phyloP scores from a whole-genome alignment of 305 asterid species.

The Fraxinus ornus region DNA sequence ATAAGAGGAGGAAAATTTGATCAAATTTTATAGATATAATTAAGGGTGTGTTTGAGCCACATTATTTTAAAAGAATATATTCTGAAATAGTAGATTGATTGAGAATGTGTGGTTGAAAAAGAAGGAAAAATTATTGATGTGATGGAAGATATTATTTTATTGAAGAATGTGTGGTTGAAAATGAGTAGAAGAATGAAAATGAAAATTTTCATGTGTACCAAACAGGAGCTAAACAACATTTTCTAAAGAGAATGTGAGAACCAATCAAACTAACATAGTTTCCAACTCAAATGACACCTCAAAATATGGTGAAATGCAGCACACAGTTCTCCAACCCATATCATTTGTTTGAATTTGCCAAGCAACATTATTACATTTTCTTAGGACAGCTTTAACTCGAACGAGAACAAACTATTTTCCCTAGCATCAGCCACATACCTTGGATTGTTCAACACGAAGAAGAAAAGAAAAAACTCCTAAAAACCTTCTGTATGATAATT shows the following conservation, averaged over 20 bases:
- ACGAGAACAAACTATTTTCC: neutral
- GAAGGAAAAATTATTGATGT: no score
- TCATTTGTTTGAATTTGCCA: neutral
- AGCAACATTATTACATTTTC: neutral
- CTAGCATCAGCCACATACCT: neutral
- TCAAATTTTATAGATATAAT: no score
- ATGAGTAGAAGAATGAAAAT: no score
- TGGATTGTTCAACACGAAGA: neutral
- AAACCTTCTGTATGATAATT: neutral
- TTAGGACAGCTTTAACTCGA: neutral
- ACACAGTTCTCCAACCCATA: neutral
- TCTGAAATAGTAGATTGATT: no score
- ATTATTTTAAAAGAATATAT: no score
- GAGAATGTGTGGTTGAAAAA: no score
- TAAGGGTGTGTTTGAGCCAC: no score
- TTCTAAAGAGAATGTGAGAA: neutral
- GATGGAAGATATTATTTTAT: no score
- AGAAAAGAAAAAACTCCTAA: neutral
- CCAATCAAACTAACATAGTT: neutral
- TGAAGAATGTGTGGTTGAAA: no score
- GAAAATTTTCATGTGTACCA: no score
- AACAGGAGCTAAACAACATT: neutral
- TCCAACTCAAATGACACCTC: neutral
- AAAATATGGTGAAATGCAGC: neutral
- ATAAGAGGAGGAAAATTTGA: neutral